Conservation (phyloP, 2,329 filamentous ascomycete genomes). For the Colletotrichum sp. region DNA sequence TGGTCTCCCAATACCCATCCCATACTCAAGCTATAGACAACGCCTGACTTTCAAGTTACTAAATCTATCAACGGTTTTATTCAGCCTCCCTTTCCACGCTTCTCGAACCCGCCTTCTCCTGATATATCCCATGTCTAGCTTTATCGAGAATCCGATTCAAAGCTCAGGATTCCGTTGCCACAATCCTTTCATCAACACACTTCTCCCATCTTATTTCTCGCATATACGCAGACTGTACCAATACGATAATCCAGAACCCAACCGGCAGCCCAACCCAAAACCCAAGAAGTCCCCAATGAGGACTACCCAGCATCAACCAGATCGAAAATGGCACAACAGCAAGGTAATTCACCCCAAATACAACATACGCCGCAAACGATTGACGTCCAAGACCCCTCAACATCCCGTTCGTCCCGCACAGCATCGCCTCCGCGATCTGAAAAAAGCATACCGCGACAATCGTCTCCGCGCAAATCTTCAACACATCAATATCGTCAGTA, state of each 20-base stretch:
- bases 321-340: background rate
- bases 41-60: too few relatives aligned
- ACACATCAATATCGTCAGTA: background rate
- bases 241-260: background rate
- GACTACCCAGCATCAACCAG: background rate
- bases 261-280: background rate
- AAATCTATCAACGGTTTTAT: too few relatives aligned
- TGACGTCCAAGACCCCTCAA: background rate
- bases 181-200: background rate
- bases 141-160: too few relatives aligned
- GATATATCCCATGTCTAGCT: too few relatives aligned
- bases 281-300: rapidly evolving
- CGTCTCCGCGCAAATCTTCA: background rate
- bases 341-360: background rate
- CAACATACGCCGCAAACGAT: background rate
- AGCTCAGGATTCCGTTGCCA: too few relatives aligned
- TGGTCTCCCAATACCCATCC: too few relatives aligned
- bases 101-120: too few relatives aligned
- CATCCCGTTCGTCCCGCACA: background rate
- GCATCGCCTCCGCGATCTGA: background rate
- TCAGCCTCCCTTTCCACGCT: too few relatives aligned
- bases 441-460: rapidly evolving
- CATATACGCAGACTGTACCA: background rate
- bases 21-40: too few relatives aligned
- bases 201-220: background rate